Evolutionary conservation across 106 monocot genomes (phyloP).

Genomic region (Narthecium ossifragum): DNA sequence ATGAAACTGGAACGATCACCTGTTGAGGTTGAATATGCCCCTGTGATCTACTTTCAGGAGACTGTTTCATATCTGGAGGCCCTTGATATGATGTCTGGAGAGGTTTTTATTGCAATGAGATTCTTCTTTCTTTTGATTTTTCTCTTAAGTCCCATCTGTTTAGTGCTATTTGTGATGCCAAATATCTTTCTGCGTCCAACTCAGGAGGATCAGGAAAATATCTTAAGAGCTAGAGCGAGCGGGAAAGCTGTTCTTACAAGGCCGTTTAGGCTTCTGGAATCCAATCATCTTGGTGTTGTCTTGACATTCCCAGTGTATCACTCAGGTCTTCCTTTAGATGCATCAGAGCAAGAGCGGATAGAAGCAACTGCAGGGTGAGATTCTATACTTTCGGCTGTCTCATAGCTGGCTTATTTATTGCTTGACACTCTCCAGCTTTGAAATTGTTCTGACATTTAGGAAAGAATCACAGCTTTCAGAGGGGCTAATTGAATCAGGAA

Average conservation of each 20-base stretch:
- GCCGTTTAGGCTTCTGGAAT: slow-evolving; percentile 63
- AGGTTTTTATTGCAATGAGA: slow-evolving; percentile 25
- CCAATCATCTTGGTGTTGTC: slow-evolving; percentile 80
- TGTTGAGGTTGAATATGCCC: slow-evolving; percentile 86
- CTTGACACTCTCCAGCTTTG: too few species aligned
- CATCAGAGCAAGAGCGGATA: slow-evolving; percentile 53
- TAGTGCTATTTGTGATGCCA: not conserved
- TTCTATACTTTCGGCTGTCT: not conserved
- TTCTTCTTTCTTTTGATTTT: too few species aligned
- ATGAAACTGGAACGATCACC: slow-evolving; percentile 83
- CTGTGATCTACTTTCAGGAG: slow-evolving; percentile 92
- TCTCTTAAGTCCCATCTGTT: too few species aligned
- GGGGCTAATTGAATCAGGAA: too few species aligned
- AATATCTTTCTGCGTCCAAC: not conserved
- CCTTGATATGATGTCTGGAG: slow-evolving; percentile 98
- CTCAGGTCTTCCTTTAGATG: slow-evolving; percentile 39
- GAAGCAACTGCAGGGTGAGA: slow-evolving; percentile 82
- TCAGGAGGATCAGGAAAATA: slow-evolving; percentile 94
- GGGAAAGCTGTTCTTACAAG: slow-evolving; percentile 91
- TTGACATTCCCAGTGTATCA: slow-evolving; percentile 81
- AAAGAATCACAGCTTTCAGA: too few species aligned
- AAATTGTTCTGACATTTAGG: too few species aligned
- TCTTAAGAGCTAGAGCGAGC: slow-evolving; percentile 72
- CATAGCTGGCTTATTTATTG: too few species aligned
- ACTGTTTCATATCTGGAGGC: slow-evolving; percentile 87